Evolutionary conservation across 768 basidiomycete genomes (phyloP), one percentile per base, ranked within the genome.

Genomic region (Auriscalpium microsporum): DNA sequence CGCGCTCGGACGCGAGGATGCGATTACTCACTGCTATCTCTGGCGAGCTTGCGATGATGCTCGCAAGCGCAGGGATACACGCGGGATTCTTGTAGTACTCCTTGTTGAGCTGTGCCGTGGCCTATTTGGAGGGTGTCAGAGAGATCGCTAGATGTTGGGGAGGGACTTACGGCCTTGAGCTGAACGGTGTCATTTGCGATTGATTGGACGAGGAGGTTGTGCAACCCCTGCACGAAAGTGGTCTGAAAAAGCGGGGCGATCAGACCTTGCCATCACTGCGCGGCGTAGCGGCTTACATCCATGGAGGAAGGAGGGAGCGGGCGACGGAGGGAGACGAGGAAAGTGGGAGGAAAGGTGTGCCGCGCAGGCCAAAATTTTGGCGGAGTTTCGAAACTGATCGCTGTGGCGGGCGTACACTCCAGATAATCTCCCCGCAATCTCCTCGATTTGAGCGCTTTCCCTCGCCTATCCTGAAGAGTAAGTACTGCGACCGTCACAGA

Each of bases 21-120:
- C 38, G 10, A 58, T 19, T 21, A 78, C 93, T 69, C 65, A 96
- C 94, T 52, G 86, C 74, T 63, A 80, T 73, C 64, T 95, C 87
- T n/a, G 87, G 87, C 38, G 89, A 87, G 68, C 79, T 87, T 38
- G 88, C 86, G 50, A 93, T 78, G 67, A 97, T 90, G 65, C 82
- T 84, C 53, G 89, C 88, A 37, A 99, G 82, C 40, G 90, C 92
- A 48, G 94, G 82, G 59, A 99, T 94, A 68, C 94, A 96, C 74
- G 77, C 74, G 8, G 94, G 81, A 66, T 85, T 84, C 73, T 90
- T 93, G 81, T 94, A 98, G 73, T 83, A 98, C 52, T 94, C 87
- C 63, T 84, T 84, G 71, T 95, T 96, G 54, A 99, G 78, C 62
- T 85, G 82, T 6, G 90, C 80, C 13, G 96, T 99, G 7, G 95